Percentiles rank a stretch among this genome's conserved stretches.
These are phyloP conservation scores for Pelargonium myrrhifolium DNA, from an alignment of 441 rosid species.

Conservation along the genomic window DNA sequence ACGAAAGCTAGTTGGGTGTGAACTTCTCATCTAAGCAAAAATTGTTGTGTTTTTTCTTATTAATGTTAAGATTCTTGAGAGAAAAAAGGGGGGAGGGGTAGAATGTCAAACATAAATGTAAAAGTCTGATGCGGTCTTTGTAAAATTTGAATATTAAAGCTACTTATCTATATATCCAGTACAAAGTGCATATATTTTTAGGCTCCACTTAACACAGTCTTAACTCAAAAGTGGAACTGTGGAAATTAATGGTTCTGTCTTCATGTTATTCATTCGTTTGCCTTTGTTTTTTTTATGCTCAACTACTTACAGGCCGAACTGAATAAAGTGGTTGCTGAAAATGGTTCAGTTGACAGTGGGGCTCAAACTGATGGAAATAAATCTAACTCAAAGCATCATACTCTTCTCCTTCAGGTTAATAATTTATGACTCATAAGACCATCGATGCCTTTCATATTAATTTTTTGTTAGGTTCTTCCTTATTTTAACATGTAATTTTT, in stretches of 20 bases:
- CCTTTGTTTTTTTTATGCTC: conserved; percentile 16
- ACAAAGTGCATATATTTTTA: too few species aligned
- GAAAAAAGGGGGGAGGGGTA: too few species aligned
- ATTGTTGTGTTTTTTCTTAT: too few species aligned
- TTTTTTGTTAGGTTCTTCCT: not conserved
- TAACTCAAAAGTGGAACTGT: too few species aligned
- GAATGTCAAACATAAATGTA: too few species aligned
- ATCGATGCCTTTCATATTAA: not conserved
- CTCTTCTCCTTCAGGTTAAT: conserved; percentile 62
- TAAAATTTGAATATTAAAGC: too few species aligned
- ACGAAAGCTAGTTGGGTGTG: too few species aligned
- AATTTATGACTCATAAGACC: not conserved
- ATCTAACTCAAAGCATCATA: conserved; percentile 56
- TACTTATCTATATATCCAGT: too few species aligned
- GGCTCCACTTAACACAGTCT: too few species aligned
- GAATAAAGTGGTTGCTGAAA: conserved; percentile 41
- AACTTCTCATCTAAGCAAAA: too few species aligned
- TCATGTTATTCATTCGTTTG: not conserved
- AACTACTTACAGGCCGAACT: conserved; percentile 57
- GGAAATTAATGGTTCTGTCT: not conserved
- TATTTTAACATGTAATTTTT: not conserved
- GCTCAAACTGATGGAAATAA: conserved; percentile 30
- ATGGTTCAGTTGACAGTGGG: conserved; percentile 34
- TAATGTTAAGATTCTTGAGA: too few species aligned
- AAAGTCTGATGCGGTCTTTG: too few species aligned